Percentiles rank a stretch among this genome's conserved stretches.
Evolutionary conservation across 1,284 basidiomycete species (phyloP).

Genomic region (Puccinia triticina): DNA sequence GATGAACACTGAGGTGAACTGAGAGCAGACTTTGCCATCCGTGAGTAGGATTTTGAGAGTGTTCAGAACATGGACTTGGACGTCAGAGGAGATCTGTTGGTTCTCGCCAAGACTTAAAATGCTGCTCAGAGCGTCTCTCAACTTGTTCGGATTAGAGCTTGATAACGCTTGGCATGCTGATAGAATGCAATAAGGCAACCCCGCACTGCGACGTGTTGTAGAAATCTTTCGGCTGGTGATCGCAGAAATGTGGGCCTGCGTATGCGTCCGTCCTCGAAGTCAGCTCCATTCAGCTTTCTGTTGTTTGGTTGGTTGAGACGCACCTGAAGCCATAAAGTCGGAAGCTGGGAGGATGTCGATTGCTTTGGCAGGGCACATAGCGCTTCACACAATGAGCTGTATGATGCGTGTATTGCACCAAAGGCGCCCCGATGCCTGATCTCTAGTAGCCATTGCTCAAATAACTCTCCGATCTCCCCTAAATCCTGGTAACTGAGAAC

Average conservation of each 20-base stretch:
- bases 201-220: conserved; percentile 50
- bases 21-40: conserved; percentile 30
- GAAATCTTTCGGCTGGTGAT: conserved; percentile 48
- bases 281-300: background rate
- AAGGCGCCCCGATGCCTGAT: conserved; percentile 51
- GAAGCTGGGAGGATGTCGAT: conserved; percentile 21
- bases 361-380: conserved; percentile 21
- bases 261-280: background rate
- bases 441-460: conserved; percentile 45
- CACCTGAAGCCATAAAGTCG: conserved; percentile 35
- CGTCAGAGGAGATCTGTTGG: conserved; percentile 17
- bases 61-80: conserved; percentile 40
- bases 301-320: background rate
- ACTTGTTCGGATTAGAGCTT: background rate
- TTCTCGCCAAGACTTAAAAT: conserved; percentile 30
- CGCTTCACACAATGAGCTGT: conserved; percentile 26
- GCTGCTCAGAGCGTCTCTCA: conserved; percentile 11
- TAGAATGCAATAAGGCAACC: conserved; percentile 47
- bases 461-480: conserved; percentile 29
- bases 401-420: conserved; percentile 40
- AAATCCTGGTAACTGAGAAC: conserved; percentile 38
- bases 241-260: conserved; percentile 36
- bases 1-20: conserved; percentile 37
- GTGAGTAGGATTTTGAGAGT: conserved; percentile 49
- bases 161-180: conserved; percentile 49